Evolutionary conservation across 805 yeast genomes (phyloP).

Genomic region (Tetrapisispora fleetii): DNA sequence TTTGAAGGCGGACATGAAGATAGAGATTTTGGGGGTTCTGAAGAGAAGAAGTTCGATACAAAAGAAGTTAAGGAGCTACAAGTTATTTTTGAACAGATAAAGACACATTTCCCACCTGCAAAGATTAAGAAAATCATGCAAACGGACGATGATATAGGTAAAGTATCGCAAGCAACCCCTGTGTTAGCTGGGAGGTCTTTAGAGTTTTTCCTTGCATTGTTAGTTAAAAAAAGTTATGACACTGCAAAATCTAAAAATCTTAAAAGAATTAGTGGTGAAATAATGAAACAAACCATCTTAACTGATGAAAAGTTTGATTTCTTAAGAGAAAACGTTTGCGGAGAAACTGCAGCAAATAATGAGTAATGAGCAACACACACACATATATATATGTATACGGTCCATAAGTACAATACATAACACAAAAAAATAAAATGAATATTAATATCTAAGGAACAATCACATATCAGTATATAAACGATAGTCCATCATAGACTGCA

Average conservation of each 20-base stretch:
- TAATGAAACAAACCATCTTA: conserved; percentile 74
- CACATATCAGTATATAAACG: no score
- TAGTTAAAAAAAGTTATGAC: conserved; percentile 73
- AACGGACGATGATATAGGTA: conserved; percentile 95
- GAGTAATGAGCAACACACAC: neutral
- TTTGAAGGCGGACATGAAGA: neutral
- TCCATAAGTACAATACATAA: neutral
- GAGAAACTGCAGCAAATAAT: conserved; percentile 8
- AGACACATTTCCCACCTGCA: conserved; percentile 85
- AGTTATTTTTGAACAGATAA: conserved; percentile 35
- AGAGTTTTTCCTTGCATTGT: conserved; percentile 81
- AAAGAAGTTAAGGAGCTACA: conserved; percentile 7
- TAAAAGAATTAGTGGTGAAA: conserved; percentile 73
- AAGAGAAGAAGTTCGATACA: neutral
- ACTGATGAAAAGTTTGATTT: conserved; percentile 89
- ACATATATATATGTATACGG: no score
- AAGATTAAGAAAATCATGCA: conserved; percentile 95
- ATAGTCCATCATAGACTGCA: no score
- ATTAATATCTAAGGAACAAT: neutral
- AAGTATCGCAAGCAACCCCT: conserved; percentile 97
- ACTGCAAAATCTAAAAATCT: conserved; percentile 69
- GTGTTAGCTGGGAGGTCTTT: conserved; percentile 94
- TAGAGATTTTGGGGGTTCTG: neutral
- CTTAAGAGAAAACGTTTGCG: conserved; percentile 49
- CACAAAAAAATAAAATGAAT: neutral